phyloP scores from a whole-genome alignment of 192 early-diverging fungal genomes.

The Phlyctochytrium planicorne region DNA sequence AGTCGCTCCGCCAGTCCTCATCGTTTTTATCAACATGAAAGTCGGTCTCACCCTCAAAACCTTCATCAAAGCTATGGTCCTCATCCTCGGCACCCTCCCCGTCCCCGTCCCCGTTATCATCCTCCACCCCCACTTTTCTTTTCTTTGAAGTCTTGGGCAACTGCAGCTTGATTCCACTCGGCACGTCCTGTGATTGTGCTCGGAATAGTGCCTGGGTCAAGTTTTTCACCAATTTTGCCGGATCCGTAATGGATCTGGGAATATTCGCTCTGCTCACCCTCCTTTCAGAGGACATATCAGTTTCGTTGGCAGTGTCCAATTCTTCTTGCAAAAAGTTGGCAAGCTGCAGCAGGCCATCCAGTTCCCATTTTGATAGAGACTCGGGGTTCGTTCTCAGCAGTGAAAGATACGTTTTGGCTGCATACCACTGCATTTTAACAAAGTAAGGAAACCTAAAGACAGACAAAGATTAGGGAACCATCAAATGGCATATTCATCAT shows the following conservation, averaged over 20 bases:
- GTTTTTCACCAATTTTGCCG: slow-evolving; percentile 34
- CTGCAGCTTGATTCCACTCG: too few species aligned
- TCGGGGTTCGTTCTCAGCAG: slow-evolving; percentile 33
- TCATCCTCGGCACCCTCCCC: too few species aligned
- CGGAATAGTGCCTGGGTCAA: too few species aligned
- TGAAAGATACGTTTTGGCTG: slow-evolving; percentile 58
- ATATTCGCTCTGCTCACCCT: slow-evolving; percentile 33
- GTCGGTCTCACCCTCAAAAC: too few species aligned
- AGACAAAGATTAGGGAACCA: not conserved
- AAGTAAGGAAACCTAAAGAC: slow-evolving; percentile 80
- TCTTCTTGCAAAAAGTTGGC: slow-evolving; percentile 42
- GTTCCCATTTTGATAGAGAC: slow-evolving; percentile 35
- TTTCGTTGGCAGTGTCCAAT: slow-evolving; percentile 4
- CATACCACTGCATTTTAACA: slow-evolving; percentile 81
- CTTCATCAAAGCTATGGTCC: too few species aligned
- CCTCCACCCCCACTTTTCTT: too few species aligned
- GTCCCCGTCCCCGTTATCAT: too few species aligned
- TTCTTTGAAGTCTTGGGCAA: too few species aligned
- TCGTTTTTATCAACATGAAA: too few species aligned
- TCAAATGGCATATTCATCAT: not conserved
- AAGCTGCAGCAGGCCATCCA: slow-evolving; percentile 56
- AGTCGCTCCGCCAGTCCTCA: too few species aligned
- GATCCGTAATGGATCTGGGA: slow-evolving; percentile 42
- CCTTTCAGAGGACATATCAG: slow-evolving; percentile 11
- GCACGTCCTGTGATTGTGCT: too few species aligned